phyloP scores from a whole-genome alignment of 1,139 yeast genomes.

The Hansenula lynferdii region DNA sequence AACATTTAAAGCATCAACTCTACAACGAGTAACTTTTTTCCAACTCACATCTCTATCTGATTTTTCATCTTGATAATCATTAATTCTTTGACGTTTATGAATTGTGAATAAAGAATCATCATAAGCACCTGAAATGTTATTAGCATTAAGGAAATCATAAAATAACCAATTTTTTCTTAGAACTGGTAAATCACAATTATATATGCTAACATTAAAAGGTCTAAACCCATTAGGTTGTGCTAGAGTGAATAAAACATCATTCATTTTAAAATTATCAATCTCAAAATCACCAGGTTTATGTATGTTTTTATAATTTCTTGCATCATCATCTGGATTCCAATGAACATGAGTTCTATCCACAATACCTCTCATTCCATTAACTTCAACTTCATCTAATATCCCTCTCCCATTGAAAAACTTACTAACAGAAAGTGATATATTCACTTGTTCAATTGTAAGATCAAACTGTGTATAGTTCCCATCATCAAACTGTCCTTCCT shows the following conservation, averaged over 20 bases:
- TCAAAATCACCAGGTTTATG: constrained; percentile 90
- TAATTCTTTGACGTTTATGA: constrained; percentile 44
- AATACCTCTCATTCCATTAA: constrained; percentile 85
- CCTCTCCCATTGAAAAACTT: constrained; percentile 94
- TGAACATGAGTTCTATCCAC: constrained; percentile 84
- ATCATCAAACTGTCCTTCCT: constrained; percentile 53
- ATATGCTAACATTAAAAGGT: constrained; percentile 82
- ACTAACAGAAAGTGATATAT: constrained; percentile 70
- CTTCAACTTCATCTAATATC: constrained; percentile 72
- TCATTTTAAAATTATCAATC: constrained; percentile 74
- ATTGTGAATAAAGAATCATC: constrained; percentile 91
- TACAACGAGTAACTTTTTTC: constrained; percentile 67
- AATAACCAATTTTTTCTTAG: constrained; percentile 91
- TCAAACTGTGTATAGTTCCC: constrained; percentile 97
- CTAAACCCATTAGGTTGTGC: constrained; percentile 78
- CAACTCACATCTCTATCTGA: constrained; percentile 27
- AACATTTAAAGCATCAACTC: constrained; percentile 80
- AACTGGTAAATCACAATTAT: constrained; percentile 74
- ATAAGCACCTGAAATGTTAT: constrained; percentile 82
- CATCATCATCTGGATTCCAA: constrained; percentile 82
- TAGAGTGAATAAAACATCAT: constrained; percentile 78
- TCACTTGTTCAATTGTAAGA: constrained; percentile 80
- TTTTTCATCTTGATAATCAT: constrained; percentile 13
- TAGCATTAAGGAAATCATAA: constrained; percentile 81
- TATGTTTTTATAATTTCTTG: constrained; percentile 71